Base-by-base conservation (phyloP, 2,329 filamentous ascomycete genomes). In the Cladorrhinum sp. region DNA sequence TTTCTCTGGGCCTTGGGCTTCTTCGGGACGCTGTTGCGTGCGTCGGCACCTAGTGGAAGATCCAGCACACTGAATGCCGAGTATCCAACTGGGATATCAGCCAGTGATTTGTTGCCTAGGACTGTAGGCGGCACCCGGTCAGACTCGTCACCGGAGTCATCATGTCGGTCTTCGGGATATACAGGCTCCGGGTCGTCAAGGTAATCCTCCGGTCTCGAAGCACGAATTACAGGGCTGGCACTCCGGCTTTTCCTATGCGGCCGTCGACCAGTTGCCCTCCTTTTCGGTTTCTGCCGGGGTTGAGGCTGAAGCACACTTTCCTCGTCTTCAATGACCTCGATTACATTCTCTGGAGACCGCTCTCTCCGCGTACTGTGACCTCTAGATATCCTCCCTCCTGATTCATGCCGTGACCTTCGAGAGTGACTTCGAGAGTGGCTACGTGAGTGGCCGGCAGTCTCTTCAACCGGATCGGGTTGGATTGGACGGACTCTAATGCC, bases 41-140 rank as follows among this genome's bases (percentile, higher is more conserved):
- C 74, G 57, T 81, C 75, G 5, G 78, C 78, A 20, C 78, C 77
- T 1, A 81, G 68, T 0, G 84, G 79, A 1, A 88, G 71, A 57
- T 87, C 85, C 6, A 88, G 75, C 66, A 85, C 84, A 65, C 84
- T 88, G 65, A 88, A 88, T n/a, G 85, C 85, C 18, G 85, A 88
- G 64, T 83, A 83, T 5, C 85, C 85, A 69, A 87, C 81, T 0
- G 85, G 85, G 53, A 88, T 83, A 38, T 87, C 84, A 16, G 83
- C 83, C 32, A 87, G 69, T 2, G 82, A 81, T 64, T 84, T 84
- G 60, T 66, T 67, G 32, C 77, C 78, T 3, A 79, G 71, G 7
- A 74, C 67, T 41, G 73, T 80, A 2, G 78, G 77, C 7, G 74
- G 75, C 9, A 62, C 38, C n/a, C 72, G 69, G 6, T 76, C 72